Evolutionary conservation across 1,284 basidiomycete species (phyloP), one percentile per base, ranked within the genome.

Genomic region (Cryptococcus sp.): DNA sequence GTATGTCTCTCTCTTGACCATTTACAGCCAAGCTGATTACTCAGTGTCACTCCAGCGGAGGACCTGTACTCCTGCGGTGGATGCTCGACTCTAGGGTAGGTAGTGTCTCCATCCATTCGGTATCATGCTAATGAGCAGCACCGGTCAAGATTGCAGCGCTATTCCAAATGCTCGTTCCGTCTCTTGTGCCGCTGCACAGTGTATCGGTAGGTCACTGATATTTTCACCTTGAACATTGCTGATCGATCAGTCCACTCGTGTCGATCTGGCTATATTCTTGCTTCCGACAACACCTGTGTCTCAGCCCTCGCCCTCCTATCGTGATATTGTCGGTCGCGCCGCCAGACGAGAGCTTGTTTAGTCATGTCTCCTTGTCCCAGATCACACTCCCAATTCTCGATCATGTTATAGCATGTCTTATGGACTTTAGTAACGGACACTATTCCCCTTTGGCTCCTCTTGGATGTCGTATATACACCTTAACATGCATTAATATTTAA

Each of bases 21-120:
- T n/a, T n/a, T n/a, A n/a, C n/a, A n/a, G n/a, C n/a, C n/a, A n/a
- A n/a, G n/a, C n/a, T n/a, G n/a, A n/a, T n/a, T n/a, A n/a, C 46
- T 47, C 44, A 63, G 61, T 54, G 46, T 62, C 13, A 46, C 28
- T 14, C 52, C 53, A 19, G 19, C 57, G 42, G 59, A 63, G 40
- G 63, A 65, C 40, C 34, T 63, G 36, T 63, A 59, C 42, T 61
- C 59, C 9, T 65, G 63, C 45, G 63, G 63, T 18, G 63, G 63
- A 14, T 65, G 63, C 47, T 45, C 59, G 3, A 61, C 63, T 5
- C 43, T 65, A 1, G 54, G 59, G 61, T 63, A 48, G 53, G 57
- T 39, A 16, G 34, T 7, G 13, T 5, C 13, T 23, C 7, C 28
- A 22, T 31, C 46, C 7, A 14, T 14, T 31, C 11, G 13, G 16